A percentile compares a stretch with the other conserved stretches of the same genome.
These are phyloP conservation scores for Neoboletus magnificus DNA, from an alignment of 768 basidiomycete species.

Conservation along the genomic window DNA sequence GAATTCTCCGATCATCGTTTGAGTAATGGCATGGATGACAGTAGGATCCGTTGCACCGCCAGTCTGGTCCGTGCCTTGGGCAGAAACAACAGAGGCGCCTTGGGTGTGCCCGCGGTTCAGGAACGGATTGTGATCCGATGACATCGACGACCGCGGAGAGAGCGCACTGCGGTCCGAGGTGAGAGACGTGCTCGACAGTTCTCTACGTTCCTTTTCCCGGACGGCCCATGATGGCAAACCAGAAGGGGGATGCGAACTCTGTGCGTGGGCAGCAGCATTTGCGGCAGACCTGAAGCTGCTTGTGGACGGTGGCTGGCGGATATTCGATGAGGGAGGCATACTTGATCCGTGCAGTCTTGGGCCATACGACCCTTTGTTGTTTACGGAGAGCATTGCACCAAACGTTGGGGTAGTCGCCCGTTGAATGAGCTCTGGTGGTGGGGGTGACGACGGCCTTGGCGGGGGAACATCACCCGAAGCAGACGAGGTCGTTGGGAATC, in stretches of 20 bases:
- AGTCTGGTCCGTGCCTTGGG: constrained; percentile 30
- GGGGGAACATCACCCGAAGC: constrained; percentile 63
- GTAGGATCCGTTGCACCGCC: constrained; percentile 74
- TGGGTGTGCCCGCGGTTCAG: constrained; percentile 36
- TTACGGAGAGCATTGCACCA: constrained; percentile 57
- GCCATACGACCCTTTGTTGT: constrained; percentile 44
- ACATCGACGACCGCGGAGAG: constrained; percentile 79
- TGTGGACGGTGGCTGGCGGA: constrained; percentile 73
- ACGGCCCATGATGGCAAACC: constrained; percentile 48
- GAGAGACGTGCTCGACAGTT: constrained; percentile 67
- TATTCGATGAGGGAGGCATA: constrained; percentile 64
- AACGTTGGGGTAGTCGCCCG: constrained; percentile 87
- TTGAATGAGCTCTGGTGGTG: constrained; percentile 87
- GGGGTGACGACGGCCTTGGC: constrained; percentile 87
- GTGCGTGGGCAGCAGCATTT: constrained; percentile 53
- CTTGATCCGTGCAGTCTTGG: constrained; percentile 68
- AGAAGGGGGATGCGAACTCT: constrained; percentile 39
- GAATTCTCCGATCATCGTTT: constrained; percentile 99
- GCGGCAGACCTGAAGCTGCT: constrained; percentile 80
- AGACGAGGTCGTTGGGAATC: constrained; percentile 41
- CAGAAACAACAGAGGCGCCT: constrained; percentile 43
- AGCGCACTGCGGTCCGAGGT: constrained; percentile 63
- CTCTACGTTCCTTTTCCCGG: constrained; percentile 51
- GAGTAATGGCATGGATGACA: constrained; percentile 95
- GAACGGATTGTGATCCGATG: constrained; percentile 67